A percentile compares a stretch with the other conserved stretches of the same genome.
Evolutionary conservation across 805 yeast species (phyloP).

Genomic region (Candida cerambycidarum): DNA sequence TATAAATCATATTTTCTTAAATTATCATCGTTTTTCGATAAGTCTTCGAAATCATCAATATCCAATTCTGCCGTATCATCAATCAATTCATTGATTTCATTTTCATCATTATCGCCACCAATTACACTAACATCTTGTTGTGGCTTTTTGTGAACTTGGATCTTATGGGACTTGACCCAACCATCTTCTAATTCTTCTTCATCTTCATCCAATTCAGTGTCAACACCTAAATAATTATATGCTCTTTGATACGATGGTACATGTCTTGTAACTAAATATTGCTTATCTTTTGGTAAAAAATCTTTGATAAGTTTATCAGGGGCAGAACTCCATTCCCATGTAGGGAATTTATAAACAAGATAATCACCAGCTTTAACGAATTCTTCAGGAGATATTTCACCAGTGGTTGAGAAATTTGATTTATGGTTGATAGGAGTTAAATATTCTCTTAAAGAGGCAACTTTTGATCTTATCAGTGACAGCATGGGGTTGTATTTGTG

Average conservation of each 20-base stretch:
- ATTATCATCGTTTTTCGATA: constrained; percentile 24
- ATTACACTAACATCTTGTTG: constrained; percentile 7
- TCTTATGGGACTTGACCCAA: constrained; percentile 54
- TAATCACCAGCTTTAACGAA: constrained; percentile 94
- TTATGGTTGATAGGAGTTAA: constrained; percentile 84
- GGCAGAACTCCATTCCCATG: constrained; percentile 81
- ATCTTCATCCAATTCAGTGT: constrained; percentile 34
- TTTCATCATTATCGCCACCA: constrained; percentile 19
- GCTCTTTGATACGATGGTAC: constrained; percentile 87
- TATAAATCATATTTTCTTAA: constrained; percentile 82
- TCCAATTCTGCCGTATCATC: constrained; percentile 44
- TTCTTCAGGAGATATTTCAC: constrained; percentile 94
- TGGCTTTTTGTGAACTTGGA: constrained; percentile 31
- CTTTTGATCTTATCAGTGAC: constrained; percentile 58
- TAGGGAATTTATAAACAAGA: constrained; percentile 86
- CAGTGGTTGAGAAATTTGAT: constrained; percentile 84
- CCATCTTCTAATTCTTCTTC: constrained; percentile 52
- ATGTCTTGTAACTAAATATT: constrained; percentile 81
- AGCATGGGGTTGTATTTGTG: background rate
- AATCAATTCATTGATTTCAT: constrained; percentile 48
- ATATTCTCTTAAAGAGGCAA: constrained; percentile 86
- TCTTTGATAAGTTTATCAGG: constrained; percentile 46
- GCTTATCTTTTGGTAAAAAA: constrained; percentile 85
- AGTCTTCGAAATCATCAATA: constrained; percentile 32
- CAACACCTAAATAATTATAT: constrained; percentile 46